Conservation (phyloP, 2,329 filamentous ascomycete species). For the Colletotrichum shisoi region DNA sequence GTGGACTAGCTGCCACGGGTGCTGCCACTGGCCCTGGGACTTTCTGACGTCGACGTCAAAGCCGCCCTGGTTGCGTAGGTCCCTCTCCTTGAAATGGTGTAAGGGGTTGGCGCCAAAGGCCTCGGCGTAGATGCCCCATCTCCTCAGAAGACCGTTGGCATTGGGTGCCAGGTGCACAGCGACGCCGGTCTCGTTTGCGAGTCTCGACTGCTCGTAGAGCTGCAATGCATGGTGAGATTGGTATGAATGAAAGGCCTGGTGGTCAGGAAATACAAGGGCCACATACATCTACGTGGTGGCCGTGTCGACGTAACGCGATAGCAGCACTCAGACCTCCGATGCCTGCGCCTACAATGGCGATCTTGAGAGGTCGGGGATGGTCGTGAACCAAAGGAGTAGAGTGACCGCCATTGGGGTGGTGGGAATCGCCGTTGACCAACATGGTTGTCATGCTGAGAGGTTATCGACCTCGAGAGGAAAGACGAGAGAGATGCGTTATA, state of each 20-base stretch:
- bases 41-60: constrained; percentile 49
- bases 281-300: constrained; percentile 56
- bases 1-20: constrained; percentile 59
- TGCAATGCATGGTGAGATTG: constrained; percentile 41
- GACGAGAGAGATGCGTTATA: too few species aligned
- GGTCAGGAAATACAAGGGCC: background rate
- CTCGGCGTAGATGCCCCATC: constrained; percentile 51
- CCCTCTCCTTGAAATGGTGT: constrained; percentile 48
- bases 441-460: constrained; percentile 4
- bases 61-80: constrained; percentile 49
- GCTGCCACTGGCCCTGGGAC: constrained; percentile 54
- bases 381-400: constrained; percentile 34
- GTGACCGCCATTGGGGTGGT: constrained; percentile 14
- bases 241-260: too few species aligned
- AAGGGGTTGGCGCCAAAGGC: constrained; percentile 48
- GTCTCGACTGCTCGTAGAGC: constrained; percentile 64
- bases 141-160: constrained; percentile 62
- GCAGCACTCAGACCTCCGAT: constrained; percentile 63
- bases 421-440: constrained; percentile 23
- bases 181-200: constrained; percentile 65
- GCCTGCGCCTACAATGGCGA: constrained; percentile 52
- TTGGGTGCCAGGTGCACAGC: constrained; percentile 71
- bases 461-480: background rate
- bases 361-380: constrained; percentile 36
- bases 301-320: constrained; percentile 61